Evolutionary conservation across 148 eudicot species (phyloP), one percentile per base, ranked within the genome.

Genomic region (Rhododendron kiyosumense): DNA sequence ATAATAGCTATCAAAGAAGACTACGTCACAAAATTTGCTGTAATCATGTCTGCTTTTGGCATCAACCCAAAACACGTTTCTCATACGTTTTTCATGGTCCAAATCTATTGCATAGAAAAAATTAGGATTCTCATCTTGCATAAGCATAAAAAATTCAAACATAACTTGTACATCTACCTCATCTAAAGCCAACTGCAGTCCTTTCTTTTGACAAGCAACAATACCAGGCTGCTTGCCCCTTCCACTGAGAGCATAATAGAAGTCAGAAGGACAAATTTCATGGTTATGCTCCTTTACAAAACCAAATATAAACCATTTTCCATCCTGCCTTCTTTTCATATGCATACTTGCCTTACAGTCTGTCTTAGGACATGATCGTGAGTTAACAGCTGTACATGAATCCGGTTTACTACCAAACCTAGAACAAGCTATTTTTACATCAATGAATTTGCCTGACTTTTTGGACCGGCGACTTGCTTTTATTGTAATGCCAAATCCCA

Each of bases 301-400:
- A 86, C 89, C 86, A 81, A 87, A 82, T 69, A 89, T 86, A 61
- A 73, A 85, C 91, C 91, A 89, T 82, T 89, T 89, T 49, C 91
- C 91, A 75, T 87, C 88, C 83, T 87, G 86, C 79, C 57, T 85
- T 89, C 89, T 89, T 85, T 89, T 89, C 51, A 89, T 81, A 87
- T 89, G 91, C 88, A 89, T 83, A 74, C 91, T 83, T 4, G 91
- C 91, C 78, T 89, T 89, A 79, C 91, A 89, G 28, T 86, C 91
- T 52, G 88, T 89, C 85, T 89, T 89, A 14, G 85, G 88, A 18
- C 89, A 89, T 20, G 91, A 81, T 69, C 88, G 83, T 57, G 89
- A 57, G 85, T 81, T 89, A 69, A 59, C 63, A 26, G 84, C 80
- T 59, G 57, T 79, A 61, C 83, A 73, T 24, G 91, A 87, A 79